Evolutionary conservation across 352 stramenopile genomes (phyloP).

Genomic region (Pythium grandisporangium): DNA sequence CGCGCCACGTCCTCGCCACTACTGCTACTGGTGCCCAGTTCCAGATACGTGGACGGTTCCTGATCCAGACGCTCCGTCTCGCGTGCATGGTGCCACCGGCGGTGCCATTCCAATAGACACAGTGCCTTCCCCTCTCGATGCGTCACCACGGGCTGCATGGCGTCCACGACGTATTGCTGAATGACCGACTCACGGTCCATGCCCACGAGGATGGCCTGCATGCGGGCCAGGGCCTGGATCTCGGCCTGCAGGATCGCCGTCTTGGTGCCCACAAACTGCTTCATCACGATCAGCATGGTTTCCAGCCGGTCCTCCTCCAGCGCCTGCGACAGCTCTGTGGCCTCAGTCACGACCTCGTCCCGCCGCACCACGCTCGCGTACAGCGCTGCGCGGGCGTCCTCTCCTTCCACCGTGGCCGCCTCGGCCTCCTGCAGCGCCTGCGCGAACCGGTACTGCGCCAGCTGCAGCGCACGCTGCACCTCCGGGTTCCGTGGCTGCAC

Average conservation of each 20-base stretch:
- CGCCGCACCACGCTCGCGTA: constrained; percentile 58
- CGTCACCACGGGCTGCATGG: constrained; percentile 72
- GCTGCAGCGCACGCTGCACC: constrained; percentile 53
- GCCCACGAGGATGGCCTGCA: constrained; percentile 54
- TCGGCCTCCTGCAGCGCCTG: constrained; percentile 61
- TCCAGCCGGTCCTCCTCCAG: constrained; percentile 80
- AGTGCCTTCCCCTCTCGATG: constrained; percentile 71
- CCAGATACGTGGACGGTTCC: constrained; percentile 44
- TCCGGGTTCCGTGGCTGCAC: constrained; percentile 75
- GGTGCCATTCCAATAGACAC: constrained; percentile 75
- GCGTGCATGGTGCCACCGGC: constrained; percentile 52
- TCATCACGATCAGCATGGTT: constrained; percentile 77
- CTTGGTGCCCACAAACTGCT: constrained; percentile 82
- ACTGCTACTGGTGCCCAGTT: constrained; percentile 16
- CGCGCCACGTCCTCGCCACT: constrained; percentile 38
- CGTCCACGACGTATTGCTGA: constrained; percentile 81
- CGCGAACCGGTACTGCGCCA: constrained; percentile 49
- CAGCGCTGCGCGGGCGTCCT: constrained; percentile 40
- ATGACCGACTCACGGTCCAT: constrained; percentile 81
- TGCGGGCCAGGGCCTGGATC: constrained; percentile 60
- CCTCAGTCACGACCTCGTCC: constrained; percentile 77
- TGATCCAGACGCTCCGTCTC: constrained; percentile 28
- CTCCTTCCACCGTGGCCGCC: constrained; percentile 41
- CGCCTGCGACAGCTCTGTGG: constrained; percentile 64
- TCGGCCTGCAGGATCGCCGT: constrained; percentile 72